phyloP scores from a whole-genome alignment of 2,329 filamentous ascomycete species.

The Aspergillus sclerotialis region DNA sequence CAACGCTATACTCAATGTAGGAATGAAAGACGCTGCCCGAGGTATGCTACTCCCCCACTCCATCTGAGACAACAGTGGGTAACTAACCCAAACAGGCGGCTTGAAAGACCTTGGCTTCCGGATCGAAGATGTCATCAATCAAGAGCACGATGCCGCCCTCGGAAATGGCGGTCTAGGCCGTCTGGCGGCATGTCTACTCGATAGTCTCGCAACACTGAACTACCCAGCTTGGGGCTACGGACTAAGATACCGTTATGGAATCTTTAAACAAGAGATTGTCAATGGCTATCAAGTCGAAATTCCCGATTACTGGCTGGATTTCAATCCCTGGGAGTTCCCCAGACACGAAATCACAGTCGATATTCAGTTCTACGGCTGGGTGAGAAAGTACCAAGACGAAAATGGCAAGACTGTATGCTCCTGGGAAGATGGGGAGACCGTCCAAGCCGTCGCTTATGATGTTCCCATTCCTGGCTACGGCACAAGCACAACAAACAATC shows the following conservation, averaged over 20 bases:
- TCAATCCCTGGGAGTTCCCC: conserved; percentile 98
- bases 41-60: conserved; percentile 43
- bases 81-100: conserved; percentile 54
- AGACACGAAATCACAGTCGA: conserved; percentile 92
- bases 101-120: conserved; percentile 87
- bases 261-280: conserved; percentile 99
- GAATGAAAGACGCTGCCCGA: conserved; percentile 75
- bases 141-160: conserved; percentile 93
- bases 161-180: conserved; percentile 94
- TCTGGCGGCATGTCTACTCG: conserved; percentile 91
- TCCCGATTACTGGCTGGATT: conserved; percentile 98
- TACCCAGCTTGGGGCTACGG: conserved; percentile 98
- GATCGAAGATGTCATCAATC: conserved; percentile 88
- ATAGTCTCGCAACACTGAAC: conserved; percentile 90
- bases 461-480: conserved; percentile 85
- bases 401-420: conserved; percentile 66
- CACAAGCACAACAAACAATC: conserved; percentile 89
- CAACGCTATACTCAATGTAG: conserved; percentile 97
- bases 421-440: conserved; percentile 92
- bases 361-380: conserved; percentile 91
- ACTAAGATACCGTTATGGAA: conserved; percentile 88
- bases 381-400: conserved; percentile 66
- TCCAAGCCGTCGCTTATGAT: conserved; percentile 88
- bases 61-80: conserved; percentile 5
- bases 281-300: conserved; percentile 98